These are phyloP conservation scores for Claviceps arundinis DNA, from an alignment of 2,329 filamentous ascomycete genomes.

Conservation along the genomic window DNA sequence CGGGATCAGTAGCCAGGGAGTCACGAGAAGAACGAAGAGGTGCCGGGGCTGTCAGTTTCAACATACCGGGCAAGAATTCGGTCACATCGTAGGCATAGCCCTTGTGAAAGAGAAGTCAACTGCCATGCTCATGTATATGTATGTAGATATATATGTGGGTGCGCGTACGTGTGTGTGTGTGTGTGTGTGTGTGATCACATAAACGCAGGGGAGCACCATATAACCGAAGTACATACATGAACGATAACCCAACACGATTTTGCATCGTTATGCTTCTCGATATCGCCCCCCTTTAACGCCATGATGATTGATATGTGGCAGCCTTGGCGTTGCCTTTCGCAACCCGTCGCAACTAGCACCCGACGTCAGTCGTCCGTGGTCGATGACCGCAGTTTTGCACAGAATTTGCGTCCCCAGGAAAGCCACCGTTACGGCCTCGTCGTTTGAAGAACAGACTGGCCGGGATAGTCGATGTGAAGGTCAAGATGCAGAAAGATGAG, in stretches of 20 bases:
- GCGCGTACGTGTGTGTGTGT: too few relatives aligned
- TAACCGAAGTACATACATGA: constrained; percentile 35
- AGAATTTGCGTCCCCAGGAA: too few relatives aligned
- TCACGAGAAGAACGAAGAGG: neutral
- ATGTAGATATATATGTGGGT: too few relatives aligned
- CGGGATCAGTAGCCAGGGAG: neutral
- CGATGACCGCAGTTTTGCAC: too few relatives aligned
- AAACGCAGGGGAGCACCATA: neutral
- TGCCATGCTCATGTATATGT: neutral
- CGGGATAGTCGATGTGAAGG: too few relatives aligned
- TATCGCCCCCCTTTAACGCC: constrained; percentile 37
- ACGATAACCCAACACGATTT: constrained; percentile 90
- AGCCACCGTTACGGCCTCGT: too few relatives aligned
- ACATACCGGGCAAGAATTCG: constrained; percentile 63
- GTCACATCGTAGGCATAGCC: constrained; percentile 83
- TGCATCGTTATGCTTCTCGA: constrained; percentile 60
- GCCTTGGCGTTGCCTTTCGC: neutral
- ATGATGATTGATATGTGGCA: constrained; percentile 13
- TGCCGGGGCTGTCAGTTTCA: too few relatives aligned
- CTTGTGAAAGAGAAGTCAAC: constrained; percentile 20
- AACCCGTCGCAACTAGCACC: too few relatives aligned
- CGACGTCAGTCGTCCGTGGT: too few relatives aligned
- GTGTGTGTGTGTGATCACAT: too few relatives aligned
- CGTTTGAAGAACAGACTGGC: too few relatives aligned
- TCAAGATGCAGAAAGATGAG: too few relatives aligned